Base-by-base conservation (phyloP, 2,329 filamentous ascomycete genomes). In the Fusarium bactridioides region DNA sequence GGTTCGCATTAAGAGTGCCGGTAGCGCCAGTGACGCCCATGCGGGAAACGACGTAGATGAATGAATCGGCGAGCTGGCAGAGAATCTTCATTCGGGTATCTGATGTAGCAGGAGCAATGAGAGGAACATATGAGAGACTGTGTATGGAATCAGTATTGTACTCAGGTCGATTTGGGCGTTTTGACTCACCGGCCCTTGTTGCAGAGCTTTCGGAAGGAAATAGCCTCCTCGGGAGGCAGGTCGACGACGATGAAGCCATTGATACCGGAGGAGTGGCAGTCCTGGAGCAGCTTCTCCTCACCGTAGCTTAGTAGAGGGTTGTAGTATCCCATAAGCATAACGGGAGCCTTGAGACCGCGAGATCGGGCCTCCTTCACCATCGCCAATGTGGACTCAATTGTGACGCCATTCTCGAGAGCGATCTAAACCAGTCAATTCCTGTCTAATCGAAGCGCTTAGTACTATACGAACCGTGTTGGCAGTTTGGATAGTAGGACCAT, bases 241-340 rank as follows among this genome's bases (percentile, higher is more conserved):
- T 99, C 95, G 63, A 97, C 95, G 80, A 98, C 92, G 78, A 99
- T 98, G 84, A 98, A 98, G 66, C 96, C 95, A 83, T 97, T 98
- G 80, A 97, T 90, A 31, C 95, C 94, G 6, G 94, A 93, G 61
- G 90, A 89, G 80, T 92, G 92, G 81, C 94, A 94, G 82, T 98
- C 95, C 76, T 90, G 88, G 61, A 99, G 86, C 82, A 98, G 90
- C 68, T 88, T 89, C 84, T 97, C 94, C 84, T 99, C 96, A 60
- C 96, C 96, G 80, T 98, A 99, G 78, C 92, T 94, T 69, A 98
- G 86, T 69, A 98, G 87, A 3, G 96, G 96, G 85, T 99, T 99
- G 85, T 97, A 99, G 88, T 99, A 99, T 78, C 96, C 96, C 96
- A 99, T 99, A 74, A 99, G 89, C 79, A 99, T 84, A 45, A 99